Base-by-base conservation (phyloP, 1,139 yeast genomes). In the Scheffersomyces segobiensis region DNA sequence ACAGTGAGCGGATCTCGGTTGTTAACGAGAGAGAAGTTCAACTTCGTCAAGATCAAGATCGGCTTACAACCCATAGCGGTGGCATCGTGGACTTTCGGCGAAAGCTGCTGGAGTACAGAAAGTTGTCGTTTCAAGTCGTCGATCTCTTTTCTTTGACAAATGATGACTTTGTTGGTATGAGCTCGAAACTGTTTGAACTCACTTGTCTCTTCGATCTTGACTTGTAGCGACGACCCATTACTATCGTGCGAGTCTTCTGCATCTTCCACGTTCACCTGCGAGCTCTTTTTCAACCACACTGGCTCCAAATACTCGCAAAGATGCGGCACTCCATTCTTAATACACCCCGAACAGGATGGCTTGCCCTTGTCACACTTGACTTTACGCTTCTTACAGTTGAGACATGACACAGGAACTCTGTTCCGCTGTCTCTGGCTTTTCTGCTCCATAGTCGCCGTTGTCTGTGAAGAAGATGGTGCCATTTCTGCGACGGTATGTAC, bases 291-390 rank as follows among this genome's bases (percentile, higher is more conserved):
- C 17, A 71, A 67, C 84, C 84, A 80, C 42, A 69, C 73, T 0
- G 84, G 84, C 53, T 78, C 82, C 18, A 77, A 58, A 59, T 79
- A 80, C 55, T 75, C 75, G 63, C 84, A 80, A 47, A 78, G 63
- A 64, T 80, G 82, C 42, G 75, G 73, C 32, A 79, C 84, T 6
- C 80, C 80, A 60, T 79, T 78, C 57, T 71, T 72, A 3, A 73
- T 68, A 67, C 84, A 80, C 8, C 82, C 83, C 1, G 80, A 74
- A 64, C 84, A 80, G 1, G 78, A 69, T 2, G 84, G 84, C 57
- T 72, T 70, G 32, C 63, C 74, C 59, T 79, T 78, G 62, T 80
- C 84, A 68, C 84, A 80, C 59, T 77, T 78, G 60, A 80, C 84
- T 65, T 80, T 80, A 39, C 84, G 63, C 58, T 75, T 74, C 59